Percentiles rank a stretch among this genome's conserved stretches.
phyloP scores from a whole-genome alignment of 2,329 filamentous ascomycete species.

The Colletotrichum limetticola region DNA sequence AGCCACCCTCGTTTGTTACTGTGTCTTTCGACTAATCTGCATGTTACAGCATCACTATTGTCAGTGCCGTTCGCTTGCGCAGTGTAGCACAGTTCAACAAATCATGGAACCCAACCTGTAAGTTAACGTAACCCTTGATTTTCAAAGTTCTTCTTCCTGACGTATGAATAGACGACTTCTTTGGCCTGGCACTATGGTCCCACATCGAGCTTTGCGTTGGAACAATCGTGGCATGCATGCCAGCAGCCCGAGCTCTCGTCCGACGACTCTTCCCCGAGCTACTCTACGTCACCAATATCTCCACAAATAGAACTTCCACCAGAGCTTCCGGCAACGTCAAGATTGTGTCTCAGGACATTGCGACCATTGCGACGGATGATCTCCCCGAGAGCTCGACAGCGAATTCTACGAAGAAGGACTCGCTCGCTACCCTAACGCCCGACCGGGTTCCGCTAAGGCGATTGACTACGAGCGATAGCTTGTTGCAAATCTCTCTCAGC shows the following conservation, averaged over 20 bases:
- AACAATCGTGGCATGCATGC: conserved; percentile 26
- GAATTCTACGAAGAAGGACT: conserved; percentile 33
- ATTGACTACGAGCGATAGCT: conserved; percentile 13
- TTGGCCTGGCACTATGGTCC: conserved; percentile 46
- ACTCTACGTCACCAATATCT: conserved; percentile 17
- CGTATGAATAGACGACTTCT: conserved; percentile 40
- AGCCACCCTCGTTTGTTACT: accelerated
- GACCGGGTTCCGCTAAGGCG: conserved; percentile 10
- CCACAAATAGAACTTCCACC: not conserved
- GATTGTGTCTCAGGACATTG: conserved; percentile 27
- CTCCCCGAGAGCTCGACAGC: not conserved
- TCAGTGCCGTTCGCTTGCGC: conserved; percentile 16
- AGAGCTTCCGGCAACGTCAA: conserved; percentile 26
- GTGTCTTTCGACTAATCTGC: not conserved
- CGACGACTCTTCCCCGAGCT: conserved; percentile 26
- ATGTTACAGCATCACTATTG: conserved; percentile 8
- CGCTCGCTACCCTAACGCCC: conserved; percentile 41
- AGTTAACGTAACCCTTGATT: conserved; percentile 45
- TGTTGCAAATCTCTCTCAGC: not conserved
- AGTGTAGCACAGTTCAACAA: conserved; percentile 11
- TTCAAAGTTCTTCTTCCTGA: conserved; percentile 51
- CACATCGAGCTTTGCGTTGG: conserved; percentile 26
- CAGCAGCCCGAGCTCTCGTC: conserved; percentile 14
- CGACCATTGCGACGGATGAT: conserved; percentile 7
- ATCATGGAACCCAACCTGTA: conserved; percentile 31